Base-by-base conservation (phyloP, 1,284 basidiomycete species). In the Cutaneotrichosporon spelunceum region DNA sequence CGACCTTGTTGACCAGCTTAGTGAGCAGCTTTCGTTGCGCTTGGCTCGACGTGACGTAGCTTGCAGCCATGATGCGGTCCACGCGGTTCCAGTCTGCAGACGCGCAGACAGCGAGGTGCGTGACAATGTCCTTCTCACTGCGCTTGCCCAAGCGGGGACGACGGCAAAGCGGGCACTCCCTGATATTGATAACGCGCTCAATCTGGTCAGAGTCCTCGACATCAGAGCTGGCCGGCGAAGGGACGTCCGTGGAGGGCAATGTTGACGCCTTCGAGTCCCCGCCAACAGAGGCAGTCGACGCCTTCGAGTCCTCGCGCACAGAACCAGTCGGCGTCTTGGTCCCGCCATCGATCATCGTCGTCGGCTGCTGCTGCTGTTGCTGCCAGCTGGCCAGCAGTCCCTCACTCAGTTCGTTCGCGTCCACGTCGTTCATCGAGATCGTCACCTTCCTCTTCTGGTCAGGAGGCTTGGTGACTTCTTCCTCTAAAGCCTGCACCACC, bases 21-120 rank as follows among this genome's bases (percentile, higher is more conserved):
- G 91, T 93, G 71, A 94, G 89, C 88, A 92, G 96, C 80, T 99
- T 99, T 72, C 95, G 84, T 80, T 97, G 94, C 57, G 96, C 95
- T 80, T 99, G 95, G 67, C 84, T 88, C 16, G 91, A 89, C 0
- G 95, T 99, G 2, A 98, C 94, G 70, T 93, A 99, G 72, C 93
- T 95, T n/a, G 89, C 87, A 19, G 94, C 93, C 30, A 94, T 86
- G 66, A 96, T 91, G 65, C 87, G 79, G 72, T 96, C 88, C 27
- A 98, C 88, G 60, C 88, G 85, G 34, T 85, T 86, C 92, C 93
- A 97, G 76, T 98, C 94, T 69, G 87, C 84, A 62, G 89, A 92
- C 9, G 93, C 93, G 72, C 95, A 99, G 4, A 97, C 86, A 1
- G 94, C 94, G 29, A 99, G 80, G 76, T 94, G 91, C 23, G 93